phyloP scores from a whole-genome alignment of 2,329 filamentous ascomycete species.

The Trichoderma pleuroti region DNA sequence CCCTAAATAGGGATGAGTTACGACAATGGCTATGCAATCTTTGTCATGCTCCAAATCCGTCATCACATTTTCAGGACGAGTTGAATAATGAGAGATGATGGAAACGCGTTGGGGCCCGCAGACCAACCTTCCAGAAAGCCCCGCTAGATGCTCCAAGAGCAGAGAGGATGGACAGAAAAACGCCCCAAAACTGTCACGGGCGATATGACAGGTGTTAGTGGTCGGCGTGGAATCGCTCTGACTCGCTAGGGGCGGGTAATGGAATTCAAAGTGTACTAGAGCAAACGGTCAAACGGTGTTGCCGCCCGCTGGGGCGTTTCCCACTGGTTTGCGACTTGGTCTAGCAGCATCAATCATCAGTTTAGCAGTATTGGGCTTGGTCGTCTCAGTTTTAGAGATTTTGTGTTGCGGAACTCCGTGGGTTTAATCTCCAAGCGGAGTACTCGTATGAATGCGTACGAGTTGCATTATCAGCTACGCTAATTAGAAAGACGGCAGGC shows the following conservation, averaged over 20 bases:
- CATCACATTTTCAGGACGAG: neutral
- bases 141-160: neutral
- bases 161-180: neutral
- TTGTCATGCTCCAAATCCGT: neutral
- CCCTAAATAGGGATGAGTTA: neutral
- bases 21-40: neutral
- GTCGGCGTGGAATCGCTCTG: neutral
- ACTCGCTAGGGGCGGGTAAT: conserved; percentile 7
- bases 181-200: neutral
- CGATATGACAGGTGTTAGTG: conserved; percentile 7
- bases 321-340: neutral
- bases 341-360: neutral
- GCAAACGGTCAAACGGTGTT: neutral
- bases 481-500: neutral
- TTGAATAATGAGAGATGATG: neutral
- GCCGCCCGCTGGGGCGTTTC: neutral
- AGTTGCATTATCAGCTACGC: neutral
- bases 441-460: neutral
- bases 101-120: neutral
- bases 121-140: neutral
- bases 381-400: neutral
- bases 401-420: neutral
- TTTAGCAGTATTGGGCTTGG: neutral
- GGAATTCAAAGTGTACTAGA: neutral
- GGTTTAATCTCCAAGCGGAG: neutral